Base-by-base conservation (phyloP, 2,329 filamentous ascomycete species). In the Aureobasidium zeae region DNA sequence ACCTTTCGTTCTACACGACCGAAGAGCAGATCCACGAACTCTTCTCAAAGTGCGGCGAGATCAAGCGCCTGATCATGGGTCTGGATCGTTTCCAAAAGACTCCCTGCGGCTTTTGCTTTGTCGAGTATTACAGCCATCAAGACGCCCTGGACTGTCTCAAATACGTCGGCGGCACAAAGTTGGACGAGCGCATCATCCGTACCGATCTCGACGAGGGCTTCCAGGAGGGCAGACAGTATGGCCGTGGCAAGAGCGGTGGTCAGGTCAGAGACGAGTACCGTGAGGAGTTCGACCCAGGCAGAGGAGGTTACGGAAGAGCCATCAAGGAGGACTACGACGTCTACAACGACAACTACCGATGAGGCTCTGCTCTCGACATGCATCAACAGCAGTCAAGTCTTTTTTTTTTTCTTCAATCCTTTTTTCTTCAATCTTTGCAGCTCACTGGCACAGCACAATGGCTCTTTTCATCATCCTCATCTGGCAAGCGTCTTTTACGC, bases 61-160 rank as follows among this genome's bases (percentile, higher is more conserved):
- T 98, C 67, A 98, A 98, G 69, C 85, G 91, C 20, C 77, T 98
- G 35, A 79, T 98, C 52, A 98, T 98, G 91, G 91, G 91, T 37
- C 78, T 98, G 41, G 91, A 98, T 63, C 83, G 91, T 46, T 94
- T 91, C 71, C 84, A 83, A 65, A 98, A 98, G 71, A 98, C 91
- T 1, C 91, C 91, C 1, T 98, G 91, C 65, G 91, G 91, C 29
- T 98, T 98, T 73, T 98, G 91, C 72, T 98, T 98, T 60, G 91
- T 98, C 58, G 91, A 98, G 67, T 98, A 98, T 69, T 96, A 95
- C 70, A 95, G 82, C 21, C 91, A 96, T 63, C 83, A 94, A 60
- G 91, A 98, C 63, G 91, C 91, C 7, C 74, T 98, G 37, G 91
- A 98, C 63, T 96, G 89, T 66, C 81, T 98, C 80, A 98, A 96